Base-by-base conservation (phyloP, 345 rosid species). In the Gossypium thurberi region DNA sequence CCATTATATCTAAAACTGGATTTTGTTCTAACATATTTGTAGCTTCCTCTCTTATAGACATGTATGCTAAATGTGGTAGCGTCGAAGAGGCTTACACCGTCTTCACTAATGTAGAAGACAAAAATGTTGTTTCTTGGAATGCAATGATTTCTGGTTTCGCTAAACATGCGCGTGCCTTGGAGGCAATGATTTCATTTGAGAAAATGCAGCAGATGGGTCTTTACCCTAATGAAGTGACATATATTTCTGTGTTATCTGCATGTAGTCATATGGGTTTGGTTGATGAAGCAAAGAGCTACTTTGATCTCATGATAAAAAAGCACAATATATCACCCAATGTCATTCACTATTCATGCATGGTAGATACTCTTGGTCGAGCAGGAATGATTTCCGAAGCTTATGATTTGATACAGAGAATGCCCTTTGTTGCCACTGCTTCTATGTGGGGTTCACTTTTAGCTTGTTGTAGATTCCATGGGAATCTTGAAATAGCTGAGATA, bases 401-500 rank as follows among this genome's bases (percentile, higher is more conserved):
- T 78, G 84, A 87, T 74, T 52, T 95, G 72, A 85, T 90, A 33
- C 77, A 57, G 68, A 79, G 61, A 71, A 85, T 90, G 85, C 95
- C 98, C 46, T 85, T 90, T 51, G 87, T 73, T 57, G 85, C 90
- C 8, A 90, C 89, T 43, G 84, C 90, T 50, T 78, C 90, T 25
- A 91, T 91, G 82, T 93, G 95, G 98, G 96, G 96, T 11, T 90
- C 96, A n/a, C 84, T 90, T 70, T 80, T 89, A 44, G 89, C 90
- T 55, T 90, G 92, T 69, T 88, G 97, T 79, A 85, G 90, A 62
- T 78, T 74, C 65, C 82, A 86, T 72, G 85, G 87, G 42, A 86
- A 80, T 59, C 86, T 91, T 42, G 86, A 86, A 56, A 73, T 90
- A 47, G 97, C 92, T 21, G 91, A 88, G 81, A 75, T 90, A 71